Percentiles rank a stretch among this genome's conserved stretches.
These are phyloP conservation scores for Pseudocohnilembus persalinus DNA, from an alignment of 169 alveolate species.

Conservation along the genomic window DNA sequence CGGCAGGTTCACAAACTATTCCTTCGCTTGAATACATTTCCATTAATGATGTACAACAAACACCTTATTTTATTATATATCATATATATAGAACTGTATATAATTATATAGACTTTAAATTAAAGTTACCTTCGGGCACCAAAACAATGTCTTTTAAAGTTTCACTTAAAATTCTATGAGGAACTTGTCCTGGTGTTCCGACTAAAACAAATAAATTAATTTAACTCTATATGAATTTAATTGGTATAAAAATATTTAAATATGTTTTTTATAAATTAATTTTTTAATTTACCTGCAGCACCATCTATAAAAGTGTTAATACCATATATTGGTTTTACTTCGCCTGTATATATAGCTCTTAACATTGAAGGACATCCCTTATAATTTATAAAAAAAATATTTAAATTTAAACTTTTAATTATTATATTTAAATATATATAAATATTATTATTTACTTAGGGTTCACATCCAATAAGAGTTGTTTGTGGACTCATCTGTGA, in stretches of 20 bases:
- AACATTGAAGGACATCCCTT: slow-evolving; percentile 30
- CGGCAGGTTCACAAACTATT: slow-evolving; percentile 45
- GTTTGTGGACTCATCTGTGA: slow-evolving; percentile 31
- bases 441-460: slow-evolving; percentile 15
- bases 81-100: no score
- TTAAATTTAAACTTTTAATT: neutral
- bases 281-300: no score
- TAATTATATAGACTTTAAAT: no score
- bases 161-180: slow-evolving; percentile 31
- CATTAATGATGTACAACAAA: slow-evolving; percentile 38
- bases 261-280: neutral
- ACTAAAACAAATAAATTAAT: slow-evolving; percentile 28
- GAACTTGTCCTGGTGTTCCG: slow-evolving; percentile 35
- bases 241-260: no score
- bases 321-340: slow-evolving; percentile 3
- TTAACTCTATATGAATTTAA: no score
- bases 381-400: neutral
- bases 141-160: neutral
- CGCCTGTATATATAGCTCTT: neutral
- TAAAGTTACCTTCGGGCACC: slow-evolving; percentile 50
- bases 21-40: slow-evolving; percentile 36
- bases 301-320: slow-evolving; percentile 35
- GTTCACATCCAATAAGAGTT: slow-evolving; percentile 35
- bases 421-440: neutral
- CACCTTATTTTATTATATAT: no score